Evolutionary conservation across 306 rosid genomes (phyloP).

Genomic region (Astragalus membranaceus): DNA sequence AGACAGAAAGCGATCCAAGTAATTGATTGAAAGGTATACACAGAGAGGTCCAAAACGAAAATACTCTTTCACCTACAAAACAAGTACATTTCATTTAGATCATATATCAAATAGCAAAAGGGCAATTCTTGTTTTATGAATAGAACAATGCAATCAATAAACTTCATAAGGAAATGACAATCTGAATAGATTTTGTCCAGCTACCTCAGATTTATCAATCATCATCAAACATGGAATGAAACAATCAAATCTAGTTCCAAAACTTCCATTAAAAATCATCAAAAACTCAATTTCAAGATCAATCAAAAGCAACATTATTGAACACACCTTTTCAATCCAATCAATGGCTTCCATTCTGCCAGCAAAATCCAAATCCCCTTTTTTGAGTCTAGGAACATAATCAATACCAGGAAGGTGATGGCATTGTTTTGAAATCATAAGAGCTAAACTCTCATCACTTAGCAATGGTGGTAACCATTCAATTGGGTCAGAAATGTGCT

Average conservation of each 20-base stretch:
- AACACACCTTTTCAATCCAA: conserved; percentile 79
- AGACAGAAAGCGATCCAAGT: conserved; percentile 91
- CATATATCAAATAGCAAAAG: conserved; percentile 4
- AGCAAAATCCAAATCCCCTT: conserved; percentile 60
- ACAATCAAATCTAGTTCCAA: neutral
- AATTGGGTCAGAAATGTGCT: conserved; percentile 20
- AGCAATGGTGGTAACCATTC: conserved; percentile 43
- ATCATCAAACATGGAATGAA: conserved; percentile 1
- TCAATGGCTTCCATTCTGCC: conserved; percentile 65
- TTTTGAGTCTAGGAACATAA: conserved; percentile 46
- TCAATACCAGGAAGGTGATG: conserved; percentile 51
- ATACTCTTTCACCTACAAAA: conserved; percentile 58
- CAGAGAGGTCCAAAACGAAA: conserved; percentile 83
- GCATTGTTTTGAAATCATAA: conserved; percentile 52
- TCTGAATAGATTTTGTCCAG: neutral
- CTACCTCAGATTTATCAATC: neutral
- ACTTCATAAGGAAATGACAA: neutral
- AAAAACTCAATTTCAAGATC: neutral
- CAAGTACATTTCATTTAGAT: neutral
- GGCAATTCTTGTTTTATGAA: neutral
- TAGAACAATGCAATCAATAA: neutral
- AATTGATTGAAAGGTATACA: conserved; percentile 66
- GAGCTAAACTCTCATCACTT: conserved; percentile 58
- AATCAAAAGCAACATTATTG: neutral
- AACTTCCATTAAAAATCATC: neutral